Base-by-base conservation (phyloP, 352 stramenopile genomes). In the Globisporangium abappressorium region DNA sequence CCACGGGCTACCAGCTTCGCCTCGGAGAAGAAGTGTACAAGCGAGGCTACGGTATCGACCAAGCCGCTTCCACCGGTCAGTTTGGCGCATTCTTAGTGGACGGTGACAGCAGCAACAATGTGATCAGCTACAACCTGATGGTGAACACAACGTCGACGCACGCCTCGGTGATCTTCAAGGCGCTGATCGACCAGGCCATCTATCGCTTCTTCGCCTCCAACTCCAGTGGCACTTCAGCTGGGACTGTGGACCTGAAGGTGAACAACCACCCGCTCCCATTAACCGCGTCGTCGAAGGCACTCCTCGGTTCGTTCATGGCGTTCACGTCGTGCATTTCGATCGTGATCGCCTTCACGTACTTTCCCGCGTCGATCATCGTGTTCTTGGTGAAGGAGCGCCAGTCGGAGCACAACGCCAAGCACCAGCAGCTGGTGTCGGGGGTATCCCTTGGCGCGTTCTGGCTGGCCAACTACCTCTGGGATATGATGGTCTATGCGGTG, bases 381-480 rank as follows among this genome's bases (percentile, higher is more conserved):
- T 98, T 98, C 70, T 77, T 99, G 28, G 97, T 99, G 36, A 91
- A 97, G 56, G 97, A 99, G 68, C 84, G 81, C 57, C 89, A 98
- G 62, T 82, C 91, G 0, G 77, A 78, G 28, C 72, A 81, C 69
- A 98, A 98, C 74, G 93, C 95, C 5, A 99, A 99, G 74, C 97
- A 99, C 81, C 89, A 98, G 72, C 93, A 98, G 70, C 89, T 84
- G 70, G 94, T 99, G 14, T 97, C 90, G 8, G 97, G 97, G 7
- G 95, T 98, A 7, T 87, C 85, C 56, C 75, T 98, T 3, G 74
- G 70, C 0, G 90, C 93, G 0, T 99, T 99, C 70, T 99, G 97
- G 97, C 57, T 98, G 18, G 94, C 94, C 12, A 99, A 97, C 38
- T 98, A 92, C 69, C 53, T 95, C 18, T 98, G 92, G 85, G 95